Evolutionary conservation across 1,139 yeast genomes (phyloP).

Genomic region (Lodderomyces margitis): DNA sequence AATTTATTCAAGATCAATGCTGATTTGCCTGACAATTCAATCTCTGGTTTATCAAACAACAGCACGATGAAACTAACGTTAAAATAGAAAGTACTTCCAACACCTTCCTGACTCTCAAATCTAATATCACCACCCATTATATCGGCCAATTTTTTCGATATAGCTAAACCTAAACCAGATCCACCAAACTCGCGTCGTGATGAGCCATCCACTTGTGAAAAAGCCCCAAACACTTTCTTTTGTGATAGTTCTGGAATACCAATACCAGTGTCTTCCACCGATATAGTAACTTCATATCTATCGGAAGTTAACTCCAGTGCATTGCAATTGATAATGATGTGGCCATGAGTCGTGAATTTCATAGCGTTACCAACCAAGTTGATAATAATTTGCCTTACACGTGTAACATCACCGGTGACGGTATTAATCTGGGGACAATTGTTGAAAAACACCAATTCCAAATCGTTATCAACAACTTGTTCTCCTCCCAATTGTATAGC

Average conservation of each 20-base stretch:
- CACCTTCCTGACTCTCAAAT: constrained; percentile 50
- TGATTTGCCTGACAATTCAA: constrained; percentile 15
- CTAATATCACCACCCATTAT: constrained; percentile 57
- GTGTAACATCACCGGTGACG: constrained; percentile 51
- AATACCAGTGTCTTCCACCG: constrained; percentile 59
- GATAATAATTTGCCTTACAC: constrained; percentile 53
- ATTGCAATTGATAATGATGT: constrained; percentile 40
- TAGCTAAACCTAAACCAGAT: constrained; percentile 59
- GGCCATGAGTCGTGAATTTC: constrained; percentile 51
- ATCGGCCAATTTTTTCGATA: constrained; percentile 56
- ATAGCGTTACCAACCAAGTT: constrained; percentile 59
- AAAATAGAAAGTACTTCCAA: constrained; percentile 53
- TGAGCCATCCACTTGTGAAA: constrained; percentile 62
- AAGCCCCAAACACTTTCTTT: constrained; percentile 54
- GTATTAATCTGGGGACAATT: constrained; percentile 40
- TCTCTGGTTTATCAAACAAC: constrained; percentile 17
- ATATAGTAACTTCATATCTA: constrained; percentile 42
- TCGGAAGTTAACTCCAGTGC: constrained; percentile 29
- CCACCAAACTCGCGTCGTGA: constrained; percentile 59
- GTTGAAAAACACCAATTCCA: constrained; percentile 50
- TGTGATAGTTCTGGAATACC: constrained; percentile 54
- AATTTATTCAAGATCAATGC: constrained; percentile 34
- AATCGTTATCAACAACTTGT: constrained; percentile 45
- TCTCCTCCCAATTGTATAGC: constrained; percentile 54
- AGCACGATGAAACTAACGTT: constrained; percentile 29